Evolutionary conservation across 2,329 filamentous ascomycete genomes (phyloP).

Genomic region (Diaporthe amygdali): DNA sequence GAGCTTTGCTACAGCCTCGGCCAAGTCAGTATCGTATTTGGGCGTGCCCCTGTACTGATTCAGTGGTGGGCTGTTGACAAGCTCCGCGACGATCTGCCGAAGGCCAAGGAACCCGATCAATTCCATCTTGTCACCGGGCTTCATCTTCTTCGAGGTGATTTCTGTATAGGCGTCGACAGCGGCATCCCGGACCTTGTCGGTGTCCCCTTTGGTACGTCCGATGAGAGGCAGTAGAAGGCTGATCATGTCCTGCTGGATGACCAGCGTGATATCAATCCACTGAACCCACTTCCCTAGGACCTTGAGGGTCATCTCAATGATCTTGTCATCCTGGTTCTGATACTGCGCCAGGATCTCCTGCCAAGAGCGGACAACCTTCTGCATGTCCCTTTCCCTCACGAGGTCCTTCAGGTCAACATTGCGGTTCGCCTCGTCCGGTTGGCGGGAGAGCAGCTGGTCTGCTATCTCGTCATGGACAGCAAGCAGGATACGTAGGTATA

Average conservation of each 20-base stretch:
- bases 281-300: conserved; percentile 97
- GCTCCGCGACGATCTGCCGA: conserved; percentile 81
- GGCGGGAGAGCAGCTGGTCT: conserved; percentile 83
- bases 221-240: conserved; percentile 85
- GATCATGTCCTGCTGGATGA: conserved; percentile 90
- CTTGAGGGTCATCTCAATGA: conserved; percentile 88
- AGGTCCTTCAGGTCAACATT: conserved; percentile 92
- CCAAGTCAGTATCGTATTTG: conserved; percentile 93
- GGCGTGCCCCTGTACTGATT: conserved; percentile 79
- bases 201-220: conserved; percentile 68
- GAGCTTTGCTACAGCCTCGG: conserved; percentile 92
- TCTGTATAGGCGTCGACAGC: conserved; percentile 96
- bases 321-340: conserved; percentile 68
- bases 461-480: conserved; percentile 98
- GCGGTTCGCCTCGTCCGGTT: conserved; percentile 78
- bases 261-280: conserved; percentile 96
- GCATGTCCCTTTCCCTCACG: conserved; percentile 84
- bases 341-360: conserved; percentile 86
- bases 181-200: conserved; percentile 85
- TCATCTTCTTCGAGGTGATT: conserved; percentile 98
- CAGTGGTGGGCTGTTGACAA: conserved; percentile 82
- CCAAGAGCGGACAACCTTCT: conserved; percentile 89
- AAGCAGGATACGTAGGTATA: conserved; percentile 87
- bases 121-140: conserved; percentile 87
- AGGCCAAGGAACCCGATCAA: conserved; percentile 92